Base-by-base conservation (phyloP, 2,329 filamentous ascomycete species). In the Aspergillus sp. region DNA sequence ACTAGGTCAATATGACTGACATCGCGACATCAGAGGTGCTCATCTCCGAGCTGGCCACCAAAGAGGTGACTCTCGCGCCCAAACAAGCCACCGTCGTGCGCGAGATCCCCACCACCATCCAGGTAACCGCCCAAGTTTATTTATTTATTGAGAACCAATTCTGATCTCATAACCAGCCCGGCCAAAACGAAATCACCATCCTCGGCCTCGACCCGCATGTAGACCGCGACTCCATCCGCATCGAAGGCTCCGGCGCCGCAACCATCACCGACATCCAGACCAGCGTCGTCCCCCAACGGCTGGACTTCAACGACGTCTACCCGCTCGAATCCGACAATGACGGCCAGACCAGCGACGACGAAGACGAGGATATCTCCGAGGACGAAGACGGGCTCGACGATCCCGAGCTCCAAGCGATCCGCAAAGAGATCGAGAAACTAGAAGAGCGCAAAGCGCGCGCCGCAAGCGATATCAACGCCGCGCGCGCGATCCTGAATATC, bases 1-100 rank as follows among this genome's bases (percentile, higher is more conserved):
- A 11, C 2, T 42, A 5, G 20, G 20, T 43, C 41, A 68, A 48
- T 30, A 66, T 64, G 64, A 43, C 56, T 1, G 53, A 60, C 13
- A 38, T 64, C 24, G 36, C 59, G n/a, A 59, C 57, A 2, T 52
- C 56, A 4, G 66, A 67, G 47, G 56, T 85, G 68, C 78, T 79
- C 32, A 70, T 89, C 59, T 80, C 81, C 43, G 80, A 86, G 48
- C 74, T 89, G 30, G 66, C 75, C 8, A 88, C 87, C 34, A 82
- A 83, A 49, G 82, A 81, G 0, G 85, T 90, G 15, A 85, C 82
- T 0, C 78, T 90, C 41, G 88, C 87, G 58, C 86, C 86, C 0
- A 76, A 77, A 2, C 76, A 82, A 60, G 87, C 86, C 1, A 85
- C 86, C 48, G 71, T 89, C 30, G 78, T 83, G 12, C 80, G 86